phyloP scores from a whole-genome alignment of 345 rosid genomes.

The Gossypium anomalum region DNA sequence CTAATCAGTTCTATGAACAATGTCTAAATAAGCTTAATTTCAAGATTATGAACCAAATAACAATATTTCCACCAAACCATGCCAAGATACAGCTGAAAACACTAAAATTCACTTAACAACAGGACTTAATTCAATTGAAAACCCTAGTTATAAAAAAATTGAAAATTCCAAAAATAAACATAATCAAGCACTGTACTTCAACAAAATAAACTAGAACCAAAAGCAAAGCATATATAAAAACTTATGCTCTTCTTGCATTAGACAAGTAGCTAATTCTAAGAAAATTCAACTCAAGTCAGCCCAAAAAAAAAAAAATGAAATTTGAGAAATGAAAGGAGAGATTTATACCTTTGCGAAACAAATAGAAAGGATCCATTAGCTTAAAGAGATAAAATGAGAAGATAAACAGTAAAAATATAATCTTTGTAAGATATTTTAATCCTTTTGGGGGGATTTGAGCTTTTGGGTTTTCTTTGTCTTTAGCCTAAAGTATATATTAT shows the following conservation, averaged over 20 bases:
- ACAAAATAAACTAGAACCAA: neutral
- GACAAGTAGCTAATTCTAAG: neutral
- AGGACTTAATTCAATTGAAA: neutral
- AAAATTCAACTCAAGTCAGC: neutral
- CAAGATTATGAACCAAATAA: neutral
- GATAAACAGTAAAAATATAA: too few relatives aligned
- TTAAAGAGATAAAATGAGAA: slow-evolving; percentile 20
- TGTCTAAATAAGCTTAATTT: neutral
- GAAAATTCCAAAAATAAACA: too few relatives aligned
- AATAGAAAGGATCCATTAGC: slow-evolving; percentile 61
- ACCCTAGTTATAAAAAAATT: too few relatives aligned
- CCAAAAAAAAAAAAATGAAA: neutral
- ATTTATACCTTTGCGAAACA: slow-evolving; percentile 56
- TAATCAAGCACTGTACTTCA: too few relatives aligned
- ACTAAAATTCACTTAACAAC: slow-evolving; percentile 13
- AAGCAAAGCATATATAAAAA: too few relatives aligned
- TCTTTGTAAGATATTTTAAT: too few relatives aligned
- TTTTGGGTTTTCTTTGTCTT: too few relatives aligned
- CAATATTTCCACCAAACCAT: neutral
- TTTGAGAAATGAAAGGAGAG: slow-evolving; percentile 4
- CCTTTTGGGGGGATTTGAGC: too few relatives aligned
- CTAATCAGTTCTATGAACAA: neutral
- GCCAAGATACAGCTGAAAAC: slow-evolving; percentile 4
- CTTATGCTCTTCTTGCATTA: too few relatives aligned
- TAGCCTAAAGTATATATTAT: too few relatives aligned